Base-by-base conservation (phyloP, 163 green algal species). In the Trebouxiophyceae sp. region DNA sequence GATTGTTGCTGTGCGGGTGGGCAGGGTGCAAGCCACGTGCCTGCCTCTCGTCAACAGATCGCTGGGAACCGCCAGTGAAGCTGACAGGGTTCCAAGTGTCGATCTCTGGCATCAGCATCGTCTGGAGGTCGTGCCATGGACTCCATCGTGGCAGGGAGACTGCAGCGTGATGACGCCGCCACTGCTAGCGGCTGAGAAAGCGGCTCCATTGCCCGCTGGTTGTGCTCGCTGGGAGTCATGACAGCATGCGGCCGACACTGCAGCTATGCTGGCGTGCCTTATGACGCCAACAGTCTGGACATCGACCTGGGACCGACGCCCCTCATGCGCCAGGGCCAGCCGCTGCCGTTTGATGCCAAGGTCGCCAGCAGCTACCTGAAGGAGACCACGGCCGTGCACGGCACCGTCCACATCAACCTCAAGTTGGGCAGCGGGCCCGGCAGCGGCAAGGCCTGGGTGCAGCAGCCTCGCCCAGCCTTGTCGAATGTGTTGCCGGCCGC, bases 281-380 rank as follows among this genome's bases (percentile, higher is more conserved):
- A 96, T 74, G 80, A 93, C 70, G 84, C 91, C 69, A 76, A 84
- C 1, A 74, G 88, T 7, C 73, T 98, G 58, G 71, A 77, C 39
- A 91, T 99, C 69, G 56, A 66, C 57, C 77, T 98, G 58, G 94
- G 94, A 12, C 73, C 77, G 59, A 89, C 86, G 3, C 29, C 75
- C 61, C 79, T 99, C 1, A 98, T 99, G 94, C 74, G 93, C 64
- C 83, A 80, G 16, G 94, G 94, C 0, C 92, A 98, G 81, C 94
- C 94, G 54, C 81, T 98, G 55, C 65, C 78, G 1, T 99, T 97
- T 83, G 93, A 98, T 78, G 87, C 77, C 28, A 73, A 78, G 44
- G 77, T 78, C 0, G 93, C 93, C 27, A 93, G 78, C 77, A 80
- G 72, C 7, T 99, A 98, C 79, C 75, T 99, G 27, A 95, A 92